phyloP scores from a whole-genome alignment of 2,329 filamentous ascomycete species.

The Chaetomiaceae sp. region DNA sequence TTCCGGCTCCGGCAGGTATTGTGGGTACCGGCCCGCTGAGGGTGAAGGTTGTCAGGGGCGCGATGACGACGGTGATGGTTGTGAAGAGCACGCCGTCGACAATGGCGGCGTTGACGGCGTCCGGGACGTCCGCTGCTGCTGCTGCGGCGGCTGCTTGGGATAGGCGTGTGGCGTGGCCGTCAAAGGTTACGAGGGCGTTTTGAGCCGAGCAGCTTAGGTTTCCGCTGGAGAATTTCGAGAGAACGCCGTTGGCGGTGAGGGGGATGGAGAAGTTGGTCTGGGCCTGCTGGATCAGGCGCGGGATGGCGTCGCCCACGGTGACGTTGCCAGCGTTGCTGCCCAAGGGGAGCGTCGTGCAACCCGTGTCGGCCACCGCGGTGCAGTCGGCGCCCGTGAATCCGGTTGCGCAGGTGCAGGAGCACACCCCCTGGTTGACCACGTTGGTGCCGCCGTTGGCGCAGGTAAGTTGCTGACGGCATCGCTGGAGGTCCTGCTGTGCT shows the following conservation, averaged over 20 bases:
- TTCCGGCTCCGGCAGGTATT: too few relatives aligned
- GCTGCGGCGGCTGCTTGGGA: conserved; percentile 15
- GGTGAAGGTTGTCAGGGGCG: conserved; percentile 32
- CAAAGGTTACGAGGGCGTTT: conserved; percentile 84
- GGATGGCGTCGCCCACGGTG: conserved; percentile 75
- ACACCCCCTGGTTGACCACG: conserved; percentile 62
- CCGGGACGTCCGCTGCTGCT: neutral
- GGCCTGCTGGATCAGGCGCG: conserved; percentile 64
- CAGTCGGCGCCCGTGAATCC: conserved; percentile 68
- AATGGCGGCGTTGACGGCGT: conserved; percentile 18
- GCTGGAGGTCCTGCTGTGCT: conserved; percentile 36
- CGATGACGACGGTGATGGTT: conserved; percentile 33
- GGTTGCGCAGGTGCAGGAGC: conserved; percentile 83
- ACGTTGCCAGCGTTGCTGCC: conserved; percentile 60
- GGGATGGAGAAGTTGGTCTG: conserved; percentile 69
- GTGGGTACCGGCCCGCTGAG: conserved; percentile 30
- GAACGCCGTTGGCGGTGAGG: conserved; percentile 63
- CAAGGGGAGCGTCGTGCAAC: conserved; percentile 51
- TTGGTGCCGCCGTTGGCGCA: conserved; percentile 81
- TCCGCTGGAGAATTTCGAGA: conserved; percentile 70
- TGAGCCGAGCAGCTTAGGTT: conserved; percentile 78
- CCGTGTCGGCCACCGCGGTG: conserved; percentile 42
- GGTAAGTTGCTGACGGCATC: conserved; percentile 57
- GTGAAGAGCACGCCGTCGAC: conserved; percentile 27
- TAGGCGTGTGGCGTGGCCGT: conserved; percentile 47